These are phyloP conservation scores for Solanum arcanum DNA, from an alignment of 257 asterid genomes.

Conservation along the genomic window DNA sequence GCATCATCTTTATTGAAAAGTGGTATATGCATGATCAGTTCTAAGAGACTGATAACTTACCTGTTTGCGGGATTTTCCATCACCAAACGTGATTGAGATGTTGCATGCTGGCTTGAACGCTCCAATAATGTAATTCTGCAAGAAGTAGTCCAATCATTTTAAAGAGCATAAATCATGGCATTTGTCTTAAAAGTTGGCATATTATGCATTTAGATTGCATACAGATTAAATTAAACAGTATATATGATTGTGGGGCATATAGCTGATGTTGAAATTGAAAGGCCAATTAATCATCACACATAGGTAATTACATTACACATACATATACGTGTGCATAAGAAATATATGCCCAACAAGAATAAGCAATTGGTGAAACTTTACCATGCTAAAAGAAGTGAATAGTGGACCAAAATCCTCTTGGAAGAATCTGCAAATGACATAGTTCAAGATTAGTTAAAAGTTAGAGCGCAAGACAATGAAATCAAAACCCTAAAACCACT, in stretches of 20 bases:
- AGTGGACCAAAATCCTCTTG: background rate
- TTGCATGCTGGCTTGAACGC: conserved; percentile 94
- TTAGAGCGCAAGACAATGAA: background rate
- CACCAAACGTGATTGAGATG: conserved; percentile 55
- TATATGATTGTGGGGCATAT: background rate
- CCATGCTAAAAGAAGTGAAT: background rate
- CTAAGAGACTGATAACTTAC: conserved; percentile 15
- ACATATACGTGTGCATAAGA: background rate
- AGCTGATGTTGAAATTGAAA: background rate
- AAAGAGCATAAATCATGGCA: background rate
- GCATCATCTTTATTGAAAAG: background rate
- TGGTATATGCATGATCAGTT: background rate
- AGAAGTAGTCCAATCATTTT: background rate
- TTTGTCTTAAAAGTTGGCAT: background rate
- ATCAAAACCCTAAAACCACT: background rate
- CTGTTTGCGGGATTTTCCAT: conserved; percentile 81
- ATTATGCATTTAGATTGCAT: background rate
- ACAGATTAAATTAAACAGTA: background rate
- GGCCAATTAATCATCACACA: background rate
- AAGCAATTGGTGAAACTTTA: background rate
- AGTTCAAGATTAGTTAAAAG: background rate
- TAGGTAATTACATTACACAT: background rate
- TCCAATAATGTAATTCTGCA: conserved; percentile 77
- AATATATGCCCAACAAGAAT: background rate
- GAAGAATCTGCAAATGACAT: background rate